Evolutionary conservation across 768 basidiomycete species (phyloP), one percentile per base, ranked within the genome.

Genomic region (Kwoniella sp.): DNA sequence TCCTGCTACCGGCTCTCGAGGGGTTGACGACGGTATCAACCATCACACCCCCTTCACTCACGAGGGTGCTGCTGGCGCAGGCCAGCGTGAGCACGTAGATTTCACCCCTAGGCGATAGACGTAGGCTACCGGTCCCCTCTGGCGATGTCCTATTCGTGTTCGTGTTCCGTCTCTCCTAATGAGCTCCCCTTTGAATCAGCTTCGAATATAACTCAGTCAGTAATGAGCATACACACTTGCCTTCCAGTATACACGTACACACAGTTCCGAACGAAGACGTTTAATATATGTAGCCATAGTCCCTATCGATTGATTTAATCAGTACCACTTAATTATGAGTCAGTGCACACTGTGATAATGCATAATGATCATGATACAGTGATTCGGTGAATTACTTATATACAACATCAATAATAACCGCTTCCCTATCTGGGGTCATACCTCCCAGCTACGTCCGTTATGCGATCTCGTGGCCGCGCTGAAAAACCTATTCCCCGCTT

Each of bases 401-500:
- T 6, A 33, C 33, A 33, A 33, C 13, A 13, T 6, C 33, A 33
- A 33, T 13, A 33, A 33, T 13, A 13, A 33, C 13, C 33, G n/a
- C n/a, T n/a, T n/a, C n/a, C n/a, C n/a, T n/a, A n/a, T n/a, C n/a
- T n/a, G n/a, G n/a, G n/a, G n/a, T n/a, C n/a, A 63, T n/a, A 67
- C 65, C 50, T 67, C 66, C 66, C 66, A 67, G 44, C 61, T 58
- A 24, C 66, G 51, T 19, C 50, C 60, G 37, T 33, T 47, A n/a
- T 36, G 47, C 48, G 40, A 25, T 13, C 33, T 46, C 8, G 47
- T 48, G 44, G 37, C 57, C 50, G 33, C 60, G 9, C 57, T 63
- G 55, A 65, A 74, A 52, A 68, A 74, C 47, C 73, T 33, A 27
- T 55, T 55, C 1, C 74, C 72, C 2, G 74, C 74, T 24, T 63